Evolutionary conservation across 305 asterid genomes (phyloP), one percentile per base, ranked within the genome.

Genomic region (Euphrasia arctica): DNA sequence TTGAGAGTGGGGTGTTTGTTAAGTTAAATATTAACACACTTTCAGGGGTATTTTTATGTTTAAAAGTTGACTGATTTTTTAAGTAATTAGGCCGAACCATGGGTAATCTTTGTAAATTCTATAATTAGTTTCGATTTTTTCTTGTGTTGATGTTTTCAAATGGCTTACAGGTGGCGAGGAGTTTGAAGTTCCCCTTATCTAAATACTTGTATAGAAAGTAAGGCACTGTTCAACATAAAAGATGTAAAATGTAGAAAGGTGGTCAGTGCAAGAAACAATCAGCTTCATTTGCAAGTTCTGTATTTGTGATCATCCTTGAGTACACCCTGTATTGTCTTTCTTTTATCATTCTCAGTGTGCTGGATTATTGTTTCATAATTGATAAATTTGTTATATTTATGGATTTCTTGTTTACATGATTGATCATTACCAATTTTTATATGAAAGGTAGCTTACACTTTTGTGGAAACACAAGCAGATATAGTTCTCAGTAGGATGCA

Each of bases 101-200:
- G 58, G 14, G 34, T 25, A 54, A 22, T 3, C n/a, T 54, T 25
- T 3, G 34, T 7, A 52, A 29, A 4, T 56, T 56, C 22, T 18
- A 29, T 28, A 56, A 56, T 28, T 56, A 28, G 2, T 56, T 52
- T n/a, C 59, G 66, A 61, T 13, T 56, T 58, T 32, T 32, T 59
- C 4, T 69, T 54, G 45, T 66, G 54, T 64, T 54, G 66, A 62
- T 72, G 73, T 57, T 63, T 45, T 75, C 49, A 55, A 76, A 34
- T 79, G 52, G 48, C 45, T 68, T 75, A 54, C 83, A 92, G 98
- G 89, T 89, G 0, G 95, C 97, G 60, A 84, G 86, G 78, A 89
- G 93, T 73, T 83, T 92, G 60, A 80, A 87, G 65, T 89, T 92
- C 79, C 97, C 97, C 67, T 75, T 87, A 57, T 80, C 97, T 42